phyloP scores from a whole-genome alignment of 2,329 filamentous ascomycete genomes.

The Seiridium cupressi region DNA sequence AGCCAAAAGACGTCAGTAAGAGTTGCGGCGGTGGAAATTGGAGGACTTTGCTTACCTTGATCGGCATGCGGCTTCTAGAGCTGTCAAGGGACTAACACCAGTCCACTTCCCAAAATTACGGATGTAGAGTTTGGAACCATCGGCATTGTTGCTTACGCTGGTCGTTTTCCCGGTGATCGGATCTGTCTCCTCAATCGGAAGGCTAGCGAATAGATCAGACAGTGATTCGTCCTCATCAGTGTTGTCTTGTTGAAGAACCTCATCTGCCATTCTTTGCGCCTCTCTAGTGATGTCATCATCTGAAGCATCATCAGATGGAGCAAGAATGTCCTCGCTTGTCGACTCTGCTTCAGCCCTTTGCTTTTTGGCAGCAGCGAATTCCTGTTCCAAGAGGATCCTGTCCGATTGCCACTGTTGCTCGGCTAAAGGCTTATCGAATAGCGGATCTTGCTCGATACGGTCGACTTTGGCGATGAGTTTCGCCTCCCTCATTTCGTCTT shows the following conservation, averaged over 20 bases:
- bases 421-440: conserved; percentile 68
- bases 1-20: conserved; percentile 8
- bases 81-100: conserved; percentile 71
- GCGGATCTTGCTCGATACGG: conserved; percentile 72
- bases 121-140: conserved; percentile 59
- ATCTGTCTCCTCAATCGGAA: conserved; percentile 62
- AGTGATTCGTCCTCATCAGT: conserved; percentile 51
- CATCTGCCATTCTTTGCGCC: conserved; percentile 57
- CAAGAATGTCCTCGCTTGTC: conserved; percentile 23
- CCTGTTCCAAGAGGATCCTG: conserved; percentile 59
- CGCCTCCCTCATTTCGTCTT: conserved; percentile 48
- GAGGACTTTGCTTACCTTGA: conserved; percentile 53
- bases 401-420: conserved; percentile 64
- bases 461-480: conserved; percentile 73
- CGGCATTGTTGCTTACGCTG: conserved; percentile 50
- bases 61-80: conserved; percentile 85
- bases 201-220: conserved; percentile 55
- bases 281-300: conserved; percentile 50
- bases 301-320: conserved; percentile 20
- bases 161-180: conserved; percentile 55
- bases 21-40: neutral
- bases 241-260: conserved; percentile 54
- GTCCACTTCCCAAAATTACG: conserved; percentile 79
- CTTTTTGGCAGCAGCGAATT: conserved; percentile 51
- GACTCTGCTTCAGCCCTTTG: conserved; percentile 31